Evolutionary conservation across 345 rosid species (phyloP).

Genomic region (Rhodamnia rubescens): DNA sequence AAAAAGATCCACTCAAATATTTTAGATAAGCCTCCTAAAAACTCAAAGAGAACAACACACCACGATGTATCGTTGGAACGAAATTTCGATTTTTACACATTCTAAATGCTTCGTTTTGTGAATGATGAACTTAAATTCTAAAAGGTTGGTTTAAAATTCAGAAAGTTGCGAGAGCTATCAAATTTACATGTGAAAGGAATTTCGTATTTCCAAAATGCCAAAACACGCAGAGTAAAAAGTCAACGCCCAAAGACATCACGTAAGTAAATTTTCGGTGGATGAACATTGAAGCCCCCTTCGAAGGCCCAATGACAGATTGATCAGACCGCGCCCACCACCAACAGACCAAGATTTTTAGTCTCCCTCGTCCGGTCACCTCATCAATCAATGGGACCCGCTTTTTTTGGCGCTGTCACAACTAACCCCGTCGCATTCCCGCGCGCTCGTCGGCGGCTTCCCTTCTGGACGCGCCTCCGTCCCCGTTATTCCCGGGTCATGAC

Average conservation of each 20-base stretch:
- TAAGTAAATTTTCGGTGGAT: background rate
- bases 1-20: background rate
- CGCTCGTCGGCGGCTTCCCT: background rate
- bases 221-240: background rate
- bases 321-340: background rate
- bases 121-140: background rate
- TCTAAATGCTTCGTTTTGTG: background rate
- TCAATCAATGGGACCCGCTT: background rate
- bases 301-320: background rate
- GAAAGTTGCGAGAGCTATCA: background rate
- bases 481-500: background rate
- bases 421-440: background rate
- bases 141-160: background rate
- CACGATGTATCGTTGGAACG: background rate
- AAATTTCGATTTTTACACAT: background rate
- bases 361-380: background rate
- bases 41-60: background rate
- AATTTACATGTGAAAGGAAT: background rate
- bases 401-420: background rate
- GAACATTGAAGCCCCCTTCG: background rate
- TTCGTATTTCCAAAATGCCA: background rate
- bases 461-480: background rate
- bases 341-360: background rate
- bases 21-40: background rate
- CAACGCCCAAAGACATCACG: background rate